Conservation (phyloP, 441 rosid genomes). For the Pelargonium cotyledonis region DNA sequence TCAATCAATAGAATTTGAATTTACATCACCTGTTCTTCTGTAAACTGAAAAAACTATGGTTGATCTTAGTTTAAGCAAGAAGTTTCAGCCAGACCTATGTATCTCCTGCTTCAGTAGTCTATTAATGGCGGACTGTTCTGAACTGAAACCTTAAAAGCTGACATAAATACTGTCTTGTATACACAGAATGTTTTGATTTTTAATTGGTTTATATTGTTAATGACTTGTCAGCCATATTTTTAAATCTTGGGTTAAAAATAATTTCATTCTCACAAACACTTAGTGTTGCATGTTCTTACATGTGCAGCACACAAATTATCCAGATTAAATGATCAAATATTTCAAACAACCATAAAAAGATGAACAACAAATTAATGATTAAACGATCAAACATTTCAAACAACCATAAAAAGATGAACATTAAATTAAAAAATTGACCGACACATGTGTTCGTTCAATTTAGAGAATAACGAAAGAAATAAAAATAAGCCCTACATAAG, state of each 20-base stretch:
- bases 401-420: background rate
- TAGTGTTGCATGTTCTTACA: background rate
- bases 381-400: background rate
- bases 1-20: background rate
- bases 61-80: background rate
- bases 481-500: background rate
- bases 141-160: conserved; percentile 3
- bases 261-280: background rate
- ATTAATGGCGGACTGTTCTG: conserved; percentile 1
- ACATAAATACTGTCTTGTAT: background rate
- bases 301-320: background rate
- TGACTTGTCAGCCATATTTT: background rate
- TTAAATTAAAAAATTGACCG: background rate
- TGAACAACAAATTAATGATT: background rate
- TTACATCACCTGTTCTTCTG: conserved; percentile 4
- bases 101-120: background rate
- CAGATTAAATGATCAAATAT: background rate
- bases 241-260: background rate
- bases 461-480: conserved; percentile 1
- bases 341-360: background rate
- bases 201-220: background rate
- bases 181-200: background rate
- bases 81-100: background rate
- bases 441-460: conserved; percentile 5
- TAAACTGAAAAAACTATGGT: background rate